A percentile compares a stretch with the other conserved stretches of the same genome.
Conservation (phyloP, 306 rosid species). For the Cicer bijugum region DNA sequence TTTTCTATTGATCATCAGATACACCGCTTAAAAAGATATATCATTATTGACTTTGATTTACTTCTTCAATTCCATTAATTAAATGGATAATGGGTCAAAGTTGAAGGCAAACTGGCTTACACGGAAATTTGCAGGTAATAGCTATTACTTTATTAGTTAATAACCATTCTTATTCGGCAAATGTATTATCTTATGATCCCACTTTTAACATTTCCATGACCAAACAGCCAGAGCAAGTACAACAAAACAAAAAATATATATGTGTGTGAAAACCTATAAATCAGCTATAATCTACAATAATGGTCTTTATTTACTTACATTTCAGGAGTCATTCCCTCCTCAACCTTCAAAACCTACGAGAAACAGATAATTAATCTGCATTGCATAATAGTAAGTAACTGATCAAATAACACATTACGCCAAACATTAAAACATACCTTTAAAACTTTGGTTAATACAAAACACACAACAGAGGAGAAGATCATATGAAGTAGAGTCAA, state of each 20-base stretch:
- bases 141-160: not conserved
- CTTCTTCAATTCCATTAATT: conserved; percentile 6
- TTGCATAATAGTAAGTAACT: conserved; percentile 26
- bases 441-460: conserved; percentile 77
- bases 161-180: conserved; percentile 23
- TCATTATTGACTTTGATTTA: not conserved
- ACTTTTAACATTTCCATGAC: conserved; percentile 24
- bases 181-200: conserved; percentile 12
- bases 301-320: conserved; percentile 64
- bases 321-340: conserved; percentile 95
- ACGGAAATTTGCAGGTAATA: not conserved
- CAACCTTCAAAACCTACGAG: conserved; percentile 87
- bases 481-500: conserved; percentile 97
- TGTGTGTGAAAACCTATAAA: conserved; percentile 13
- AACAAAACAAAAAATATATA: conserved; percentile 14
- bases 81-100: conserved; percentile 21
- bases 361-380: conserved; percentile 20
- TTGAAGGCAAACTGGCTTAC: not conserved
- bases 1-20: conserved; percentile 29
- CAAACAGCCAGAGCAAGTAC: conserved; percentile 2
- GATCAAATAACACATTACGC: conserved; percentile 31
- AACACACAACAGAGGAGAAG: conserved; percentile 93
- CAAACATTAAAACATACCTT: conserved; percentile 62
- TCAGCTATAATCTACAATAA: conserved; percentile 32
- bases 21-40: conserved; percentile 22